Evolutionary conservation across 192 early-diverging fungal species (phyloP), one percentile per base, ranked within the genome.

Genomic region (Podila clonocystis): DNA sequence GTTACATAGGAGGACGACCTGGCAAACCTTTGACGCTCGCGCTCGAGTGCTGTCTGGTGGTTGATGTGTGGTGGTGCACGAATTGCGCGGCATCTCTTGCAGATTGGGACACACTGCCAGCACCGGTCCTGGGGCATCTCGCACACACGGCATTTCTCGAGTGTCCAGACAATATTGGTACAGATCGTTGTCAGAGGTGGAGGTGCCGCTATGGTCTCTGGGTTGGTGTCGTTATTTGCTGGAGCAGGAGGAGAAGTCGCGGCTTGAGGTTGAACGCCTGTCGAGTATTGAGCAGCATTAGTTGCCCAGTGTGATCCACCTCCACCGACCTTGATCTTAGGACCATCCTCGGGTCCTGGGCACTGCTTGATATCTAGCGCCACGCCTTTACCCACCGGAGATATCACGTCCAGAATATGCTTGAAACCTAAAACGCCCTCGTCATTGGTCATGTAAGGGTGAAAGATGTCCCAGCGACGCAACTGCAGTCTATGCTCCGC

Each of bases 371-470:
- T 80, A 65, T 80, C 77, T 26, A 80, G 33, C 0, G 24, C 1
- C 1, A 80, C 71, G 8, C 77, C 65, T 22, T 63, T 30, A 13
- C 73, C 71, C 4, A 74, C 74, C 20, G 63, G 20, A 26, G 75
- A 34, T 13, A 78, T 72, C 11, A 67, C 59, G 67, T 84, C 78
- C 29, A 79, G 34, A 31, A 73, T 62, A 50, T 72, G 36, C 13
- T 72, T 76, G 58, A 85, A 85, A 12, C 60, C 58, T 4, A 66
- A 50, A 29, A 84, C 71, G 22, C 52, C 52, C 29, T 87, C 86
- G 6, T 85, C 83, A 5, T 82, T 50, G 36, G 65, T 72, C 85
- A 88, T 86, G 48, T 88, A 86, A 2, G 79, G 76, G 52, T 88
- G 82, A 22, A 84, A 86, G 0, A 88, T 48, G 5, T 82, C 62